These are phyloP conservation scores for Suhomyces coccinellae DNA, from an alignment of 1,139 yeast species.

Conservation along the genomic window DNA sequence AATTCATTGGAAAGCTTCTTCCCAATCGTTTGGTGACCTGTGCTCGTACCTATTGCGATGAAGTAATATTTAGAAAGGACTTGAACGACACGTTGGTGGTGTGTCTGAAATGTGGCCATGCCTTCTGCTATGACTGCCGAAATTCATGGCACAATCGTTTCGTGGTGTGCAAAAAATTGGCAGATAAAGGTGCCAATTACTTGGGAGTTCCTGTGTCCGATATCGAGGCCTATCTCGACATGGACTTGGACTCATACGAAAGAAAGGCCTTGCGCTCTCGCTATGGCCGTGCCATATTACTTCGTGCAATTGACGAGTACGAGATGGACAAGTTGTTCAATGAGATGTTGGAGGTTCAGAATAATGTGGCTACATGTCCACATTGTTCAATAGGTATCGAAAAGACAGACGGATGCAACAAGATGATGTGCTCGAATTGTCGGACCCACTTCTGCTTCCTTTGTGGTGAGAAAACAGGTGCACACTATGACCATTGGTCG, in stretches of 20 bases:
- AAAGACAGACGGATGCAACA: constrained; percentile 66
- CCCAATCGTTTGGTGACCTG: constrained; percentile 56
- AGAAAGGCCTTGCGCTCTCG: constrained; percentile 42
- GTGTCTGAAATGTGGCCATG: constrained; percentile 54
- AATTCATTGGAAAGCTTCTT: constrained; percentile 43
- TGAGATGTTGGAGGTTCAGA: constrained; percentile 41
- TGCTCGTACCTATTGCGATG: constrained; percentile 47
- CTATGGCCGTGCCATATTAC: constrained; percentile 51
- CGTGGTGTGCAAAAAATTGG: constrained; percentile 42
- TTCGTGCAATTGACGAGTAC: constrained; percentile 45
- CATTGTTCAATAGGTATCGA: constrained; percentile 55
- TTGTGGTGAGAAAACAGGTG: constrained; percentile 48
- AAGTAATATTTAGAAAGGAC: constrained; percentile 48
- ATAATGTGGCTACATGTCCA: constrained; percentile 54
- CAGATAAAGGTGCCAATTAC: constrained; percentile 22
- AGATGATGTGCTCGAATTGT: constrained; percentile 61
- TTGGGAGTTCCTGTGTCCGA: constrained; percentile 44
- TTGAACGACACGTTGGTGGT: constrained; percentile 53
- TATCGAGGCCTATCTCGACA: constrained; percentile 39
- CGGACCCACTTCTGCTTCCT: constrained; percentile 53
- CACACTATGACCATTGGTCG: constrained; percentile 52
- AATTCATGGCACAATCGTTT: constrained; percentile 69
- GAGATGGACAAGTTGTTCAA: constrained; percentile 51
- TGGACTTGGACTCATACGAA: constrained; percentile 27
- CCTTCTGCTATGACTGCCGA: constrained; percentile 60